phyloP scores from a whole-genome alignment of 2,329 filamentous ascomycete genomes.

The Thielaviopsis euricoi region DNA sequence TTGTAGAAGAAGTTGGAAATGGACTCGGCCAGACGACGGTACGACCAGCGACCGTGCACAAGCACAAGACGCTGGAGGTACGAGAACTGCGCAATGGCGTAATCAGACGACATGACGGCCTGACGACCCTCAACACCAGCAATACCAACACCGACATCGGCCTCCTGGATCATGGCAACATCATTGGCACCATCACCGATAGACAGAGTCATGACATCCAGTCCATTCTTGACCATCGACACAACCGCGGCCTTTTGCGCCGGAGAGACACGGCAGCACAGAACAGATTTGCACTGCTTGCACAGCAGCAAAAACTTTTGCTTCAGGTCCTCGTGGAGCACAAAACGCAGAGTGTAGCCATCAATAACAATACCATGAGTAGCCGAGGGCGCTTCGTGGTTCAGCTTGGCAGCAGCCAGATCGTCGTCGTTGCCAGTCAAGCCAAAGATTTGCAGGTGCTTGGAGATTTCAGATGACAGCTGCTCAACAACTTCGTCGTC shows the following conservation, averaged over 20 bases:
- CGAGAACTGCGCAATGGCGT: conserved; percentile 85
- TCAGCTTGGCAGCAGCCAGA: conserved; percentile 58
- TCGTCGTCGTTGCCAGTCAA: conserved; percentile 78
- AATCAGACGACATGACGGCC: conserved; percentile 91
- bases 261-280: conserved; percentile 94
- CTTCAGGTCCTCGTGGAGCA: conserved; percentile 64
- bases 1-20: conserved; percentile 99
- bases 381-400: conserved; percentile 69
- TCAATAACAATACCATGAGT: conserved; percentile 93
- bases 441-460: conserved; percentile 53
- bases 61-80: conserved; percentile 73
- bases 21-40: conserved; percentile 76
- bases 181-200: conserved; percentile 36
- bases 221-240: conserved; percentile 79
- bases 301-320: conserved; percentile 90
- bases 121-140: conserved; percentile 84
- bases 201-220: conserved; percentile 91
- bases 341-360: conserved; percentile 79
- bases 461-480: conserved; percentile 57
- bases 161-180: conserved; percentile 73
- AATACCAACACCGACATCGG: conserved; percentile 91
- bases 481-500: conserved; percentile 35
- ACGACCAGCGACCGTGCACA: conserved; percentile 93
- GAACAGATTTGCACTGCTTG: conserved; percentile 90
- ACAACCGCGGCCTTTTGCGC: conserved; percentile 97